Percentiles rank a stretch among this genome's conserved stretches.
Evolutionary conservation across 2,329 filamentous ascomycete species (phyloP).

Genomic region (Colletotrichum echinochloae): DNA sequence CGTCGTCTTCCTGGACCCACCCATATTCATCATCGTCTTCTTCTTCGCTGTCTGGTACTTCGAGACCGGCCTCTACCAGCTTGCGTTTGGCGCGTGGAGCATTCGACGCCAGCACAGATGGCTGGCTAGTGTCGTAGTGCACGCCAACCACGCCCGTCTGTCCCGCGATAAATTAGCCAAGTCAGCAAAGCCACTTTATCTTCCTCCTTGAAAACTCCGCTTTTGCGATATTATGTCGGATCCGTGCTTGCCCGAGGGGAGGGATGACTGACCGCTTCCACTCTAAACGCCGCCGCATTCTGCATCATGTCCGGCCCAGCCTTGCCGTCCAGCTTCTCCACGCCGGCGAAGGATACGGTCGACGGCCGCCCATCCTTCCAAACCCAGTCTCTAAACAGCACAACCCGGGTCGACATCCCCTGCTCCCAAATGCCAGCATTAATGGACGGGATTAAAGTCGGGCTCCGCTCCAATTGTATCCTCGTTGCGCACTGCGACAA

Average conservation of each 20-base stretch:
- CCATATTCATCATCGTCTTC: conserved; percentile 77
- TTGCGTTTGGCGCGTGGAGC: conserved; percentile 70
- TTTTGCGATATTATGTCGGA: conserved; percentile 29
- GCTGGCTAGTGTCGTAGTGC: conserved; percentile 55
- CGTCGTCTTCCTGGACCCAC: conserved; percentile 76
- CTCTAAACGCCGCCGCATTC: conserved; percentile 61
- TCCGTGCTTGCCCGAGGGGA: conserved; percentile 12
- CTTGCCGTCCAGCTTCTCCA: conserved; percentile 74
- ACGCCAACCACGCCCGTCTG: conserved; percentile 59
- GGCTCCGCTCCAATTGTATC: conserved; percentile 74
- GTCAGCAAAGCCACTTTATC: conserved; percentile 32
- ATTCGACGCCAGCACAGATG: conserved; percentile 49
- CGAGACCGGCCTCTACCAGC: conserved; percentile 69
- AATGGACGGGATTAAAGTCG: conserved; percentile 80
- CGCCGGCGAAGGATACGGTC: conserved; percentile 69
- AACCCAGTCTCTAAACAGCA: conserved; percentile 83
- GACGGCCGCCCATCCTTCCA: conserved; percentile 60
- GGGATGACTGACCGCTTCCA: conserved; percentile 56
- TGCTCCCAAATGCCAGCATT: conserved; percentile 84
- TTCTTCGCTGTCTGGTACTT: conserved; percentile 72
- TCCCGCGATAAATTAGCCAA: conserved; percentile 21
- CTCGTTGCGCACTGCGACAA: conserved; percentile 87
- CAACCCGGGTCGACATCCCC: conserved; percentile 78
- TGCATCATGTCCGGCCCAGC: conserved; percentile 54
- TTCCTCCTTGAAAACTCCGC: conserved; percentile 32